Evolutionary conservation across 1,284 basidiomycete species (phyloP).

Genomic region (Trametes polyzona): DNA sequence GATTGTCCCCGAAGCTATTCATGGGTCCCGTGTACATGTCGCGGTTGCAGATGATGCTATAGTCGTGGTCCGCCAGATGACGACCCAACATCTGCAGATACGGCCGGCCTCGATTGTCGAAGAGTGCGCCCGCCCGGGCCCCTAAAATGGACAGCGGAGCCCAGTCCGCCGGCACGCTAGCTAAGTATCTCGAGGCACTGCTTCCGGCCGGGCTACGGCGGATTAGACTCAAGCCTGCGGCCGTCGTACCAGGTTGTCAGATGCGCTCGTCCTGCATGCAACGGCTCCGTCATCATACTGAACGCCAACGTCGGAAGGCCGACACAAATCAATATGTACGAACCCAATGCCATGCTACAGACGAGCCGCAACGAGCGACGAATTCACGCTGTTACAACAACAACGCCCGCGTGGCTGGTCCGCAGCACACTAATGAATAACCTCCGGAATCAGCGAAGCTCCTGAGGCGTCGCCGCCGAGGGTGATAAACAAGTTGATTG

Average conservation of each 20-base stretch:
- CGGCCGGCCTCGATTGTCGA: too few species aligned
- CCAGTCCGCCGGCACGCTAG: conserved; percentile 2
- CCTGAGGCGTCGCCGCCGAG: conserved; percentile 12
- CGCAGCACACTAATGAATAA: conserved; percentile 5
- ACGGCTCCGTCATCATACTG: background rate
- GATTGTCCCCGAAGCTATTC: conserved; percentile 2
- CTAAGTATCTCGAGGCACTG: conserved; percentile 2
- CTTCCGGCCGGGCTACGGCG: conserved; percentile 1
- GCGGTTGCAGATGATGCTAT: background rate
- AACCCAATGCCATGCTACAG: too few species aligned
- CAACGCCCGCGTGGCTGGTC: background rate
- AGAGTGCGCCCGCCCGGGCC: background rate
- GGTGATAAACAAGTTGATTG: conserved; percentile 1
- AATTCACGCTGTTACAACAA: background rate
- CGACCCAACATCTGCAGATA: too few species aligned
- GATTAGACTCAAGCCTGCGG: conserved; percentile 3
- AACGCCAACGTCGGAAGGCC: background rate
- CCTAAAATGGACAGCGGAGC: conserved; percentile 7
- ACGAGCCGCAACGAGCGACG: too few species aligned
- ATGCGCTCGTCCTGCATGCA: background rate
- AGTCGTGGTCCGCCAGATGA: too few species aligned
- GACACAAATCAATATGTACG: background rate
- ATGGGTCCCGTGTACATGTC: background rate
- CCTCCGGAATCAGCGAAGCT: background rate
- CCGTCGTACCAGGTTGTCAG: background rate